These are phyloP conservation scores for Suillus plorans DNA, from an alignment of 768 basidiomycete species.

Conservation along the genomic window DNA sequence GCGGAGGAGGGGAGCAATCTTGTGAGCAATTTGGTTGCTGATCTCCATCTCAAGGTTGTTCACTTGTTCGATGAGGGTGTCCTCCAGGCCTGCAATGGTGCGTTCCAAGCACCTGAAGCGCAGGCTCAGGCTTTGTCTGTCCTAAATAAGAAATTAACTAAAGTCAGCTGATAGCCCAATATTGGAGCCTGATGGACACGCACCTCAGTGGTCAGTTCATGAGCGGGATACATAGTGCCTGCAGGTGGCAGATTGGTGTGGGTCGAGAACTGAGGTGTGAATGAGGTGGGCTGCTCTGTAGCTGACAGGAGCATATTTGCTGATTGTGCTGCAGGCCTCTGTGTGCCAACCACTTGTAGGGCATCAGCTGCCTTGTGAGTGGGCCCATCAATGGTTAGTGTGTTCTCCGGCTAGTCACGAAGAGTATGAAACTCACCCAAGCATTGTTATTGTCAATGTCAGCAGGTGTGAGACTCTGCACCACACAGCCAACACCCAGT, in stretches of 20 bases:
- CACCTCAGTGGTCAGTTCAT: background rate
- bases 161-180: background rate
- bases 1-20: background rate
- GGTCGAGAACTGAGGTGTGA: background rate
- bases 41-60: background rate
- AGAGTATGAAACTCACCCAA: background rate
- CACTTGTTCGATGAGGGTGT: background rate
- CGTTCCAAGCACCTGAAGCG: background rate
- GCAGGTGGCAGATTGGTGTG: background rate
- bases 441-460: background rate
- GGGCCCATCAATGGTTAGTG: background rate
- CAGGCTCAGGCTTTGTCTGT: background rate
- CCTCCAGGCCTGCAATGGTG: background rate
- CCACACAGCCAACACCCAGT: background rate
- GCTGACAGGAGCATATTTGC: background rate
- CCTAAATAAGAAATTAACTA: background rate
- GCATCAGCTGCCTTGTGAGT: background rate
- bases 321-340: no score
- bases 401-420: background rate
- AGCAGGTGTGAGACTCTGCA: background rate
- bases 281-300: background rate
- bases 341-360: background rate
- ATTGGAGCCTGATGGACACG: background rate
- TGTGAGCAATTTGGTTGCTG: background rate
- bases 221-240: background rate